phyloP scores from a whole-genome alignment of 129 eudicot species.

The Sambucus nigra region DNA sequence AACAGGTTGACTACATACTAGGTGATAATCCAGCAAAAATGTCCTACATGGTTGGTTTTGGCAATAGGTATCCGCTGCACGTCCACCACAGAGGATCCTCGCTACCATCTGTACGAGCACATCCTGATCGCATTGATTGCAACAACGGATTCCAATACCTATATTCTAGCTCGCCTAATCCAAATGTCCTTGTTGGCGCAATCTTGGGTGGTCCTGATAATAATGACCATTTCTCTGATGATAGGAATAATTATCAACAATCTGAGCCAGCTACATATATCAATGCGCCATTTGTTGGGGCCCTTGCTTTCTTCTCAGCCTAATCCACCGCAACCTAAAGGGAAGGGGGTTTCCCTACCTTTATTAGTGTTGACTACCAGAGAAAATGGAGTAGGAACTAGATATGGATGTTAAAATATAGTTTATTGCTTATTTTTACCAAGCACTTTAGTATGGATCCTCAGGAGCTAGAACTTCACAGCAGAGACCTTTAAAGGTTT shows the following conservation, averaged over 20 bases:
- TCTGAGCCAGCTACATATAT: slow-evolving; percentile 94
- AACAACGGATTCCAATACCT: slow-evolving; percentile 57
- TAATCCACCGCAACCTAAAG: neutral
- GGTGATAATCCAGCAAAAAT: slow-evolving; percentile 71
- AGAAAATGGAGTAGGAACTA: neutral
- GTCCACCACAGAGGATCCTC: slow-evolving; percentile 89
- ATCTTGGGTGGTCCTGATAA: slow-evolving; percentile 79
- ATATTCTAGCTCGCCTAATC: slow-evolving; percentile 46
- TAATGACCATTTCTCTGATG: slow-evolving; percentile 55
- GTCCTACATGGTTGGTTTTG: slow-evolving; percentile 94
- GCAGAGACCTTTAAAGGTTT: no score
- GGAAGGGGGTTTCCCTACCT: neutral
- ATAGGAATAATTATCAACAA: slow-evolving; percentile 62
- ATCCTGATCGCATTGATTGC: slow-evolving; percentile 59
- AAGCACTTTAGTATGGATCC: no score
- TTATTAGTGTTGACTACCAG: no score
- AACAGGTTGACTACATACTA: slow-evolving; percentile 73
- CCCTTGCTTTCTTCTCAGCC: slow-evolving; percentile 59
- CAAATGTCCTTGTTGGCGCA: slow-evolving; percentile 71
- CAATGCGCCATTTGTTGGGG: slow-evolving; percentile 91
- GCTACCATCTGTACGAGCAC: slow-evolving; percentile 50
- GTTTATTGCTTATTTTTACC: no score
- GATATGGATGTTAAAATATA: no score
- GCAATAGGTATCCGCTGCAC: slow-evolving; percentile 50
- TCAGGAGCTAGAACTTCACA: no score